A percentile compares a stretch with the other conserved stretches of the same genome.
Evolutionary conservation across 768 basidiomycete species (phyloP).

Genomic region (Candolleomyces efflorescens): DNA sequence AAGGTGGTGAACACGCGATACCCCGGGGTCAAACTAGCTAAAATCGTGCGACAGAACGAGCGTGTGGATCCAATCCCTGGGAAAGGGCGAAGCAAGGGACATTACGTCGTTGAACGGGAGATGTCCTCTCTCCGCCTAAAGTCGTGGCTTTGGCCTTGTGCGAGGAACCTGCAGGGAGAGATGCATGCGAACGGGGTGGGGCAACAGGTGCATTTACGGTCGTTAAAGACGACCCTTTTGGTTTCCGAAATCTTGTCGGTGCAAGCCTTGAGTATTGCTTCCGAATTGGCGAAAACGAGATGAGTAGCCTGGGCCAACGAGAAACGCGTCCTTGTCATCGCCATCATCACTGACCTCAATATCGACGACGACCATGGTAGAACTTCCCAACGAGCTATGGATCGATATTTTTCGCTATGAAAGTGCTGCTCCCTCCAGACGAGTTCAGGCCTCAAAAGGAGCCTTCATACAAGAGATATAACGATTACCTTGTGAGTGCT

Average conservation of each 20-base stretch:
- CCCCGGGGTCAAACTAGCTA: too few relatives aligned
- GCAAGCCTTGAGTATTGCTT: constrained; percentile 63
- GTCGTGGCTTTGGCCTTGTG: constrained; percentile 7
- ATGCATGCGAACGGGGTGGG: constrained; percentile 28
- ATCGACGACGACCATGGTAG: not conserved
- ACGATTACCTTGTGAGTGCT: too few relatives aligned
- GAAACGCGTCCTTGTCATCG: constrained; percentile 3
- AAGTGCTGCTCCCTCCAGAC: too few relatives aligned
- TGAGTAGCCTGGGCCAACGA: constrained; percentile 55
- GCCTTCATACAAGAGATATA: too few relatives aligned
- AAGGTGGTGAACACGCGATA: too few relatives aligned
- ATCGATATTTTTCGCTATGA: too few relatives aligned
- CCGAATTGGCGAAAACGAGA: constrained; percentile 49
- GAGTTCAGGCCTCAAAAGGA: too few relatives aligned
- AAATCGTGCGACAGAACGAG: too few relatives aligned
- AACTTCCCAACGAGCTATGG: too few relatives aligned
- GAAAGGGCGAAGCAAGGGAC: too few relatives aligned
- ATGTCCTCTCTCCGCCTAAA: constrained; percentile 30
- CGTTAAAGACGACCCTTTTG: constrained; percentile 33
- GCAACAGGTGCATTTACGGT: constrained; percentile 37
- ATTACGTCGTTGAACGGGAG: constrained; percentile 73
- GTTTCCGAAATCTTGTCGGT: constrained; percentile 76
- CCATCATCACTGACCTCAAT: not conserved
- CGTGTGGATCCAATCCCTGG: too few relatives aligned
- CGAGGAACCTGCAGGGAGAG: constrained; percentile 22